Evolutionary conservation across 2,329 filamentous ascomycete species (phyloP), one percentile per base, ranked within the genome.

Genomic region (Ceratocystis huliohia): DNA sequence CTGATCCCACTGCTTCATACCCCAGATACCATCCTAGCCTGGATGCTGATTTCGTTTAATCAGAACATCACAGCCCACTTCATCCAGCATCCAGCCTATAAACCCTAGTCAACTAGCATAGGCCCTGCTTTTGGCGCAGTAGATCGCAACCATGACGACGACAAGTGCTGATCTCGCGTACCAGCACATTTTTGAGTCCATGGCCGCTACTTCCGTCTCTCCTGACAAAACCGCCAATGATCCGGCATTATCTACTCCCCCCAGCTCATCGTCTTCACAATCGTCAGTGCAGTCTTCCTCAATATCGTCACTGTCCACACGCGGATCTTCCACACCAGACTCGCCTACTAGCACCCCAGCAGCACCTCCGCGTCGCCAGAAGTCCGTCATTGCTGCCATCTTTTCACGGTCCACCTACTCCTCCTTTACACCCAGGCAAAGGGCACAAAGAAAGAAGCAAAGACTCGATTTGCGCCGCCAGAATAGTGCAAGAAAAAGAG

Each of bases 121-220:
- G 17, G 63, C 44, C 37, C 48, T 53, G 33, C 30, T 25, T 64
- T 61, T 57, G 59, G 65, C 37, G 10, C 59, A 17, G 44, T 57
- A 7, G 48, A 63, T 63, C 48, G 41, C 45, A 66, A 37, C 30
- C 46, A 67, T 67, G 66, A 59, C 56, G 56, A 59, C 56, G 56
- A 59, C 56, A 37, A 63, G 56, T 61, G 66, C 28, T 45, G 66
- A 67, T 67, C 66, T 57, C 33, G 56, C 66, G 25, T 67, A 67
- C 64, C 66, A 67, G 57, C 62, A 67, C 56, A 62, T 65, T 45
- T 67, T 67, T 61, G 66, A 33, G 56, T n/a, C 63, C 2, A 22
- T 33, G 37, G 56, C 44, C 41, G 41, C 20, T 8, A 20, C 33
- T n/a, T 33, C 59, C 41, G 22, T 33, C 30, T 15, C 59, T 22